Conservation (phyloP, 371 early-diverging fungal genomes). For the Nematocida sp. region DNA sequence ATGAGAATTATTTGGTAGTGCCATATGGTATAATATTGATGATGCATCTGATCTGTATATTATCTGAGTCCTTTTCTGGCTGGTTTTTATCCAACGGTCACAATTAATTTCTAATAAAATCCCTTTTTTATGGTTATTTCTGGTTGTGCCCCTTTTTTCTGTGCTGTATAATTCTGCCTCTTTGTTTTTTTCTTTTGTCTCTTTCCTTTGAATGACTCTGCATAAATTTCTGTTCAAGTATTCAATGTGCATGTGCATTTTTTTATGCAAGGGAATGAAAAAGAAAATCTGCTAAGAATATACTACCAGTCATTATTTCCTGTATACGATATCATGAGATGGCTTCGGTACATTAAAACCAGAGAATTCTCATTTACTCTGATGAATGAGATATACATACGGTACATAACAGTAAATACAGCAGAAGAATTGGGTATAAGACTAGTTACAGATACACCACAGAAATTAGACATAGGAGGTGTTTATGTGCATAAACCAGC, state of each 20-base stretch:
- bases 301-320: slow-evolving; percentile 68
- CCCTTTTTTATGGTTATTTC: not conserved
- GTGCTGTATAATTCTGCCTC: not conserved
- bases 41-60: slow-evolving; percentile 58
- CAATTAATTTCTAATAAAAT: slow-evolving; percentile 3
- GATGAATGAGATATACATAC: slow-evolving; percentile 76
- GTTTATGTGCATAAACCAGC: slow-evolving; percentile 77
- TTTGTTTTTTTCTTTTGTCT: not conserved
- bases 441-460: slow-evolving; percentile 75
- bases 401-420: slow-evolving; percentile 79
- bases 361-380: slow-evolving; percentile 88
- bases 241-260: slow-evolving; percentile 14
- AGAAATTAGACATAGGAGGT: slow-evolving; percentile 94
- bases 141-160: not conserved
- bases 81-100: slow-evolving; percentile 51
- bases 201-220: not conserved
- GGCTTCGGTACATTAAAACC: slow-evolving; percentile 58
- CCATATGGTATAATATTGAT: slow-evolving; percentile 45
- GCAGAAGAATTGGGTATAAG: slow-evolving; percentile 76
- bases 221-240: slow-evolving; percentile 9
- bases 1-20: not conserved
- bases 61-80: slow-evolving; percentile 56
- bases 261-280: slow-evolving; percentile 43
- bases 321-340: slow-evolving; percentile 45
- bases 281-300: slow-evolving; percentile 19